Base-by-base conservation (phyloP, 768 basidiomycete genomes). In the Lepiota brunneoincarnata region DNA sequence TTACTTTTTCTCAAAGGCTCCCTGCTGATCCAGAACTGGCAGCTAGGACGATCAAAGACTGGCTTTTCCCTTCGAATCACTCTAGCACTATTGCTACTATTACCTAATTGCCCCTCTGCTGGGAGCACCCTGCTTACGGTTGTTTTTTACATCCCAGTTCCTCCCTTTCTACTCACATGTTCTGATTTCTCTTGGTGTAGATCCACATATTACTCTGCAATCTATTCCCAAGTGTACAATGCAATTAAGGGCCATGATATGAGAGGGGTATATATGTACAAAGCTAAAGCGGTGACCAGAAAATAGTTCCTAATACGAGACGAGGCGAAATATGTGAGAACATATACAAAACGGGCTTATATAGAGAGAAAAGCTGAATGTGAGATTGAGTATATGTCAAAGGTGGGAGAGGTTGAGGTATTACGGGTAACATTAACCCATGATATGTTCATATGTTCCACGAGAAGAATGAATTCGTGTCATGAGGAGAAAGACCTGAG, bases 21-120 rank as follows among this genome's bases (percentile, higher is more conserved):
- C 89, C 92, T 12, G 76, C 80, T 52, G 81, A 91, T 59, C 81
- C 88, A 12, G 69, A 78, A 47, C 78, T 82, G 60, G 89, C 91
- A 49, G 81, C 80, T 49, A 70, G 68, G n/a, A 75, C 70, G 1
- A 86, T 93, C 34, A 76, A 85, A 64, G 72, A 84, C 51, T 96
- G 91, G 89, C 90, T 97, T 70, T 96, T 90, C 59, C 69, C 72
- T 21, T 34, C 63, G 28, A 35, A 58, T 23, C 35, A 38, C n/a
- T 50, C 40, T 9, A 35, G n/a, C 54, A 46, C 35, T 57, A 35
- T 35, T 20, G 42, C 26, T 17, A 17, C 42, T 10, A 37, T 41
- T 20, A 31, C 34, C 21, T 49, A 39, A 43, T 24, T 23, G 15
- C 21, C 1, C 44, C 6, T 6, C 17, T 1, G 6, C 17, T 36